Evolutionary conservation across 2,329 filamentous ascomycete species (phyloP).

Genomic region (Ophiocordyceps robertsii): DNA sequence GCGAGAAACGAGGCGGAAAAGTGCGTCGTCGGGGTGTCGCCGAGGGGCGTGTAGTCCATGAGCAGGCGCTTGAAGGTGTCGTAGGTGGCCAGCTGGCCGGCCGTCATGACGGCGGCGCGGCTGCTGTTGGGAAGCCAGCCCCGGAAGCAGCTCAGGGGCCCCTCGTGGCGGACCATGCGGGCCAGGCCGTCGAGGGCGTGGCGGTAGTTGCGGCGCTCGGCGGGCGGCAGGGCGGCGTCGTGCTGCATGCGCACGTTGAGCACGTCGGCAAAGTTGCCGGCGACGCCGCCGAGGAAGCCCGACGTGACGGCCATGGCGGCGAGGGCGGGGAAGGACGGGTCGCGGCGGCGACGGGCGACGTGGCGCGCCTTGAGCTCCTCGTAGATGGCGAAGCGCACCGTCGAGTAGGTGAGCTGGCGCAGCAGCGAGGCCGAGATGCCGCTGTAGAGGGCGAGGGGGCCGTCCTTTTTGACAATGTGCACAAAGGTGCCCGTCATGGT

Average conservation of each 20-base stretch:
- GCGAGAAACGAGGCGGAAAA: constrained; percentile 67
- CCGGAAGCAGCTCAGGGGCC: constrained; percentile 61
- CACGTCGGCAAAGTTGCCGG: constrained; percentile 90
- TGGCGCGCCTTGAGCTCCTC: constrained; percentile 69
- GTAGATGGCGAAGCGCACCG: constrained; percentile 91
- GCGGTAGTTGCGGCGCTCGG: constrained; percentile 73
- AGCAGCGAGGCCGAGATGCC: constrained; percentile 87
- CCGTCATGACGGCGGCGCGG: constrained; percentile 78
- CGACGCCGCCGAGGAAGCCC: constrained; percentile 77
- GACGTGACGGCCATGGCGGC: constrained; percentile 72
- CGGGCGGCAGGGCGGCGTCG: constrained; percentile 60
- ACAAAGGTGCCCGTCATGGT: constrained; percentile 77
- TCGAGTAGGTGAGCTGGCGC: constrained; percentile 91
- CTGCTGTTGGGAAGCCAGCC: constrained; percentile 75
- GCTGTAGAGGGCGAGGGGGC: constrained; percentile 70
- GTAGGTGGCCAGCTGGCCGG: constrained; percentile 71
- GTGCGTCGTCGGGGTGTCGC: constrained; percentile 61
- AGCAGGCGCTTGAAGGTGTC: constrained; percentile 67
- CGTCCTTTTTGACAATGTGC: constrained; percentile 66
- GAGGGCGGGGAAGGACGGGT: constrained; percentile 61
- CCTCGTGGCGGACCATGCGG: constrained; percentile 81
- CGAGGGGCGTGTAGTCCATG: constrained; percentile 51
- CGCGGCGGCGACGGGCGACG: constrained; percentile 17
- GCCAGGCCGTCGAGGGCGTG: constrained; percentile 77
- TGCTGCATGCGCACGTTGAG: constrained; percentile 98